phyloP scores from a whole-genome alignment of 2,329 filamentous ascomycete genomes.

The Pseudocercospora fuligena region DNA sequence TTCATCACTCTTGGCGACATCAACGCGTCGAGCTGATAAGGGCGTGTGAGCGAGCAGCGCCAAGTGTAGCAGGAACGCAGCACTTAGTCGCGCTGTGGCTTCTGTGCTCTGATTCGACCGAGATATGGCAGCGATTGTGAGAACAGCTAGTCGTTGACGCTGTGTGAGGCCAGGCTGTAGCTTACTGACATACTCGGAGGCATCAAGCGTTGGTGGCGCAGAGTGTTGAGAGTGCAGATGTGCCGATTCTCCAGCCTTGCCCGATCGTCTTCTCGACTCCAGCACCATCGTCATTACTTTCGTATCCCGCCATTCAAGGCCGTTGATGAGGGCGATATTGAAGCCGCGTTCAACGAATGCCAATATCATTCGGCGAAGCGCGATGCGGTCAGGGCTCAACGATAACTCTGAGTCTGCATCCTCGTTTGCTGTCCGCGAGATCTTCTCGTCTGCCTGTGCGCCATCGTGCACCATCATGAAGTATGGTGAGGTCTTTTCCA shows the following conservation, averaged over 20 bases:
- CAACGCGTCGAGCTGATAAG: constrained; percentile 37
- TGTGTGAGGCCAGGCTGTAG: constrained; percentile 29
- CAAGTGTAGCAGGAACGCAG: constrained; percentile 37
- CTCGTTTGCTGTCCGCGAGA: constrained; percentile 27
- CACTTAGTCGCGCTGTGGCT: constrained; percentile 25
- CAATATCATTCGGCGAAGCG: constrained; percentile 57
- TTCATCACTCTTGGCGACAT: constrained; percentile 15
- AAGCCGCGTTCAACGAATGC: constrained; percentile 61
- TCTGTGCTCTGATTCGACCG: constrained; percentile 9
- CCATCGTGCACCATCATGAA: constrained; percentile 74
- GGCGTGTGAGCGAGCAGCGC: constrained; percentile 38
- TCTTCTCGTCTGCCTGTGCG: constrained; percentile 36
- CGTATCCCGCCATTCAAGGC: constrained; percentile 66
- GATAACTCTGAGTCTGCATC: constrained; percentile 10
- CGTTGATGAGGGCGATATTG: constrained; percentile 68
- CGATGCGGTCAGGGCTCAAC: constrained; percentile 25
- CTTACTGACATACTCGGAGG: constrained; percentile 23
- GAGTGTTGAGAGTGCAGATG: neutral
- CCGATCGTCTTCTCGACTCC: constrained; percentile 32
- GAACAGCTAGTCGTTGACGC: constrained; percentile 34
- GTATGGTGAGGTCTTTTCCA: constrained; percentile 60
- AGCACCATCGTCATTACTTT: constrained; percentile 62
- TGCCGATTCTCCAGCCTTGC: neutral
- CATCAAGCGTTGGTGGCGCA: constrained; percentile 23
- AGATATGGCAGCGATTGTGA: constrained; percentile 30